Evolutionary conservation across 306 rosid species (phyloP).

Genomic region (Vicia villosa): DNA sequence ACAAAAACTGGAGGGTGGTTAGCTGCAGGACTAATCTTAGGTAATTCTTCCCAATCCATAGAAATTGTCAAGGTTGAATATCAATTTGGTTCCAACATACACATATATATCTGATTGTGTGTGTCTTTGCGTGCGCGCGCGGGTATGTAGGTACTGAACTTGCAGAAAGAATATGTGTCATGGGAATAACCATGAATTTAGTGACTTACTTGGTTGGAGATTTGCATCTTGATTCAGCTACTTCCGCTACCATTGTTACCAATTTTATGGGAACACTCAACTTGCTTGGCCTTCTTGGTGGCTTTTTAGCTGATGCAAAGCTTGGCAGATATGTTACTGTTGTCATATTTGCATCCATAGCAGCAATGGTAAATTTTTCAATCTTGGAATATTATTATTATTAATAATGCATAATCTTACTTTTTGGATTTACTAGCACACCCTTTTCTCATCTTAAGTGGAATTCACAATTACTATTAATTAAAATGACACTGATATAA

Average conservation of each 20-base stretch:
- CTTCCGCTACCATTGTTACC: conserved; percentile 80
- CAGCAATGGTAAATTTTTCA: conserved; percentile 60
- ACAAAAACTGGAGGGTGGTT: conserved; percentile 85
- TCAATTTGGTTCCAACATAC: not conserved
- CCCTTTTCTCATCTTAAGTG: not conserved
- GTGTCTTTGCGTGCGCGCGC: conserved; percentile 1
- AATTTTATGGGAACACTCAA: conserved; percentile 89
- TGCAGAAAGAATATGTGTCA: conserved; percentile 84
- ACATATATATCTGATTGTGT: too few relatives aligned
- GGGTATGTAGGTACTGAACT: conserved; percentile 72
- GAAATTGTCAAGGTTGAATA: conserved; percentile 10
- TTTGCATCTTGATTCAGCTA: conserved; percentile 73
- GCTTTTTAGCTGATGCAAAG: conserved; percentile 89
- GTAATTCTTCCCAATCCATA: conserved; percentile 41
- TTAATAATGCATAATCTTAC: not conserved
- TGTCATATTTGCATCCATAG: conserved; percentile 54
- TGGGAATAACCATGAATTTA: conserved; percentile 91
- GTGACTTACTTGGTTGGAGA: conserved; percentile 80
- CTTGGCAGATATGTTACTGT: conserved; percentile 78
- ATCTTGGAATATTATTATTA: not conserved
- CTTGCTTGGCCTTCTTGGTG: conserved; percentile 91
- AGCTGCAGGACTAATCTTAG: conserved; percentile 88
- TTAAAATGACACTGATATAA: not conserved
- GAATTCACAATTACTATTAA: not conserved
- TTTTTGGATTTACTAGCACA: not conserved